Base-by-base conservation (phyloP, 192 early-diverging fungal species). In the Backusella macrospora region DNA sequence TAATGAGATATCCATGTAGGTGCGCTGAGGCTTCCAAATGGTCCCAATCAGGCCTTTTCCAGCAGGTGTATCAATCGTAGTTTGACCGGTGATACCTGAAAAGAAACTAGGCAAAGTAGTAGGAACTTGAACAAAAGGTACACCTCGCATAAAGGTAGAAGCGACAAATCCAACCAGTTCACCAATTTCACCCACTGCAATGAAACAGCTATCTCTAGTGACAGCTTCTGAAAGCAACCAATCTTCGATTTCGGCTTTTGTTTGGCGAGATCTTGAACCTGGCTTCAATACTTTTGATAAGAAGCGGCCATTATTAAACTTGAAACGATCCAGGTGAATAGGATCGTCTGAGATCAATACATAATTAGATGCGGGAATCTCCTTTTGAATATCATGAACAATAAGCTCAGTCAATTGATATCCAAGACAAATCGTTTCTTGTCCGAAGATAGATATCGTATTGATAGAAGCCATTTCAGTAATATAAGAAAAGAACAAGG, bases 71-170 rank as follows among this genome's bases (percentile, higher is more conserved):
- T 98, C 98, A n/a, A 99, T 89, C 0, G 96, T 96, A 4, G 96
- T 97, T 85, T 98, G 98, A 21, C 98, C 98, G 65, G 95, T 96
- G 68, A 99, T 94, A 15, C 95, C 97, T 13, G 96, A 98, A 5
- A 98, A 96, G 96, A 99, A 98, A 6, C 96, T 95, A 76, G 97
- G 85, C 23, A 99, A 82, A 16, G 96, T 96, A 4, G 96, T 99
- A 3, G 98, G 98, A 26, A 99, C 89, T 80, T 98, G 98, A 16
- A 99, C 84, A 77, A 96, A 88, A n/a, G 93, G 91, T 52, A 94
- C 88, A 21, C 98, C 98, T 52, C 96, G 91, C 96, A 99, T 99
- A 76, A 97, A 99, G 3, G 96, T 99, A 6, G 98, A 93, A 10
- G 98, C 96, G n/a, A 97, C 94, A 82, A 90, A 99, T 63, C 97